Conservation (phyloP, 169 alveolate species). For the Fabrea salina region DNA sequence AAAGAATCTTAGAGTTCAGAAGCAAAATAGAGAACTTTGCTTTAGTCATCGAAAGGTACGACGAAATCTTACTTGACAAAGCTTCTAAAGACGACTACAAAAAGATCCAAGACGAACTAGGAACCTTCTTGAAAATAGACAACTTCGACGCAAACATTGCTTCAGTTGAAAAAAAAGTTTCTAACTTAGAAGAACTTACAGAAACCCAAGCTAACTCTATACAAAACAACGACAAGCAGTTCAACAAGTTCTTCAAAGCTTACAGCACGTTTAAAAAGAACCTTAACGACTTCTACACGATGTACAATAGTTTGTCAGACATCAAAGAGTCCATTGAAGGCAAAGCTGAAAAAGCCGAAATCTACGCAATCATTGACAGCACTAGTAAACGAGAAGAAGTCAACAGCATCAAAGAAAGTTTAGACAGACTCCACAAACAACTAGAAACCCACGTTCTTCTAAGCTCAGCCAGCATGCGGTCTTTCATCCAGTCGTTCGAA, state of each 20-base stretch:
- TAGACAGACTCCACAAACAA: conserved; percentile 5
- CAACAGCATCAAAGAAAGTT: neutral
- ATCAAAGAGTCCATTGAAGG: neutral
- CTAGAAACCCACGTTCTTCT: neutral
- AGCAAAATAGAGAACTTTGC: neutral
- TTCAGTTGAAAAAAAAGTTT: neutral
- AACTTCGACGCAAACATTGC: neutral
- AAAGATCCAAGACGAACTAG: neutral
- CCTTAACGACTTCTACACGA: neutral
- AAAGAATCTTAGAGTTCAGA: neutral
- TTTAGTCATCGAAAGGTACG: conserved; percentile 8
- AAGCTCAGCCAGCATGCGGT: neutral
- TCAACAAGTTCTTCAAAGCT: neutral
- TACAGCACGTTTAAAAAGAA: neutral
- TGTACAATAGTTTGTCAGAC: neutral
- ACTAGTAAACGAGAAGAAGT: conserved; percentile 10
- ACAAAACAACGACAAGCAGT: neutral
- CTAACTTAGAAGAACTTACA: neutral
- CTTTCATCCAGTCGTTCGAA: neutral
- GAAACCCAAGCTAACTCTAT: neutral
- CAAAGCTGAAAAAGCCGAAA: conserved; percentile 15
- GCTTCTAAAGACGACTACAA: conserved; percentile 23
- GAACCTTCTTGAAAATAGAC: neutral
- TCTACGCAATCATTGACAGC: neutral
- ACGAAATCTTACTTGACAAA: conserved; percentile 18